phyloP scores from a whole-genome alignment of 495 filamentous ascomycete species.

The Penicillium tannophilum region DNA sequence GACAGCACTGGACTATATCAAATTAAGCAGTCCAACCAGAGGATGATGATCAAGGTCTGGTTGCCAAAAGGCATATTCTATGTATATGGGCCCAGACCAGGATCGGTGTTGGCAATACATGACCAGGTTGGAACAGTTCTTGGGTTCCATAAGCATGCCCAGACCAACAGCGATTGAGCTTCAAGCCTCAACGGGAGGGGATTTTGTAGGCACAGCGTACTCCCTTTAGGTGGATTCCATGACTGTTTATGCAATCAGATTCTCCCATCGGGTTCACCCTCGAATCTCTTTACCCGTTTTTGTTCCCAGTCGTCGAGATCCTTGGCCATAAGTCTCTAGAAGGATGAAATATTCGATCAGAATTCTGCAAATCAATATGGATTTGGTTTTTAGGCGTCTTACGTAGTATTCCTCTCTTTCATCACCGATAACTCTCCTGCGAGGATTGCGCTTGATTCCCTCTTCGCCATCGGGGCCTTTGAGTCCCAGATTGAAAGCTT shows the following conservation, averaged over 20 bases:
- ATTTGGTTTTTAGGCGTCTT: constrained; percentile 33
- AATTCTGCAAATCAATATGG: background rate
- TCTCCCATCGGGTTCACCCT: constrained; percentile 86
- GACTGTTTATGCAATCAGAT: constrained; percentile 49
- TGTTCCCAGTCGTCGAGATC: constrained; percentile 97
- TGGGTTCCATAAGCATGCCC: background rate
- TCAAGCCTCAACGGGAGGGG: background rate
- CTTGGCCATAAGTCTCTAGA: constrained; percentile 82
- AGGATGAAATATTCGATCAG: constrained; percentile 11
- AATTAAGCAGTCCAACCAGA: background rate
- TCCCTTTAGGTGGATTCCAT: background rate
- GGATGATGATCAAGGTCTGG: background rate
- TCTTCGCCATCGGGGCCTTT: constrained; percentile 48
- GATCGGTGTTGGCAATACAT: background rate
- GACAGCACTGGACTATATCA: background rate
- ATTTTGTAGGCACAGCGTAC: background rate
- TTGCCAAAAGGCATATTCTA: background rate
- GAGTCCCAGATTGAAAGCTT: constrained; percentile 73
- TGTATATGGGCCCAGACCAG: background rate
- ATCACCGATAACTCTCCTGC: constrained; percentile 52
- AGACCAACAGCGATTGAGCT: background rate
- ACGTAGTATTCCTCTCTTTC: constrained; percentile 94
- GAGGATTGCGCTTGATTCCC: constrained; percentile 49
- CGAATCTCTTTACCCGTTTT: constrained; percentile 82
- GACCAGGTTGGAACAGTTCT: background rate